These are phyloP conservation scores for Parasarocladium wereldwijsianum DNA, from an alignment of 2,329 filamentous ascomycete genomes.

Conservation along the genomic window DNA sequence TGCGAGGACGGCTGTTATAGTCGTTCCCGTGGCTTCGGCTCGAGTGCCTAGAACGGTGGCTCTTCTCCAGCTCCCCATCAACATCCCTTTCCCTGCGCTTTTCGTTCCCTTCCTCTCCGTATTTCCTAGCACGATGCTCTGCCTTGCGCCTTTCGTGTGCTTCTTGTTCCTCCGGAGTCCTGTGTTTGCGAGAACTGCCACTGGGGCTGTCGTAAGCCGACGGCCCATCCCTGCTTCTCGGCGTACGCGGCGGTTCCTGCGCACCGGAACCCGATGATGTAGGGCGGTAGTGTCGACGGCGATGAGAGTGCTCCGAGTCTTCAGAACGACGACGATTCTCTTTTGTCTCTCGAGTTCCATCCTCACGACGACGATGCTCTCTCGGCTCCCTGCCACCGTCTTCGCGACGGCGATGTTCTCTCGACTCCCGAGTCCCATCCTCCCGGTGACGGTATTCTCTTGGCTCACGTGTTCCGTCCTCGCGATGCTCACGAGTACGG, in stretches of 20 bases:
- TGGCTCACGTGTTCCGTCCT: slow-evolving; percentile 3
- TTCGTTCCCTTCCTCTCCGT: slow-evolving; percentile 14
- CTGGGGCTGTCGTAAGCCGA: slow-evolving; percentile 24
- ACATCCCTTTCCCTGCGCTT: slow-evolving; percentile 4
- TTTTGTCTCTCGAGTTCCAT: slow-evolving; percentile 4
- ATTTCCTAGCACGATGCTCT: slow-evolving; percentile 23
- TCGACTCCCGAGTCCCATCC: slow-evolving; percentile 3
- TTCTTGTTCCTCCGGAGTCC: slow-evolving; percentile 33
- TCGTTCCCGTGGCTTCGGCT: slow-evolving; percentile 11
- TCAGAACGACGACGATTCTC: slow-evolving; percentile 15
- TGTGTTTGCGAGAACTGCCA: slow-evolving; percentile 18
- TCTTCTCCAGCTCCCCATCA: slow-evolving; percentile 5
- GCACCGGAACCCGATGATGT: slow-evolving; percentile 22
- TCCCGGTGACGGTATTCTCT: slow-evolving; percentile 14
- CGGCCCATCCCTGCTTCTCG: slow-evolving; percentile 29
- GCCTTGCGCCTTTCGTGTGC: slow-evolving; percentile 34
- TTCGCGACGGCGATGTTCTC: slow-evolving; percentile 15
- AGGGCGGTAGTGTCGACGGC: slow-evolving; percentile 20
- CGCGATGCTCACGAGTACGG: slow-evolving; percentile 9
- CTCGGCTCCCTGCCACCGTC: not conserved
- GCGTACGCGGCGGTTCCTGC: slow-evolving; percentile 21
- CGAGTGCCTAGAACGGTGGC: slow-evolving; percentile 5
- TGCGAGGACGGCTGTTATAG: too few relatives aligned
- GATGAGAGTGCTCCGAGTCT: slow-evolving; percentile 8
- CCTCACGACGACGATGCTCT: slow-evolving; percentile 2